Base-by-base conservation (phyloP, 495 filamentous ascomycete genomes). In the Penicillium chermesinum region DNA sequence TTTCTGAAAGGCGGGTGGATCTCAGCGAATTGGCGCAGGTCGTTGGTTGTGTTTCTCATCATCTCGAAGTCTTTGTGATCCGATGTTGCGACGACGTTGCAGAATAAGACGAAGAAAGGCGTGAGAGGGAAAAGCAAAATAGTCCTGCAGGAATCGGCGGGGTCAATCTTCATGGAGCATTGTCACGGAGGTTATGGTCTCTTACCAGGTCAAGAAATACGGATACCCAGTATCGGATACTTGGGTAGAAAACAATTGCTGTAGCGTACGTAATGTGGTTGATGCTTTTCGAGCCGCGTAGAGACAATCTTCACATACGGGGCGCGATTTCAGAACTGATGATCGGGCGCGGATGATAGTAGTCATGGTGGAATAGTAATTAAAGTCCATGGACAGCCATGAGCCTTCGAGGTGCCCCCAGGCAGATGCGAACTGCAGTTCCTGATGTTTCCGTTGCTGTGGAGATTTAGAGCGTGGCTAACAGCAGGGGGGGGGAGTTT, bases 81-180 rank as follows among this genome's bases (percentile, higher is more conserved):
- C n/a, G 60, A 61, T 32, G 62, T 60, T 20, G 55, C 59, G 4
- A 67, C 53, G 8, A 67, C 60, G 16, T 67, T 67, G 33, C 64
- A 67, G 36, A 67, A 67, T 1, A 67, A 39, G 8, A 65, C 55
- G 27, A 63, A 67, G 38, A 67, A 67, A 0, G 64, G 64, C 1
- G 59, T 55, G 13, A 67, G 41, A 1, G 64, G 64, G 32, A 57
- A 65, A 8, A 65, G 49, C 3, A 67, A 38, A 40, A 67, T 56
- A 2, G 64, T 65, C 64, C 64, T 65, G 40, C 30, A 41, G 15
- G 6, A n/a, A 37, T n/a, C 5, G 4, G 8, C 13, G 5, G 12
- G 6, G 9, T 49, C 18, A 34, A 36, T 2, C 5, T 48, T 35
- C 7, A 14, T 45, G 25, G 32, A 30, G 4, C 25, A 30, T 4